phyloP scores from a whole-genome alignment of 139 green algal species.

The Coccomyxa sp. region DNA sequence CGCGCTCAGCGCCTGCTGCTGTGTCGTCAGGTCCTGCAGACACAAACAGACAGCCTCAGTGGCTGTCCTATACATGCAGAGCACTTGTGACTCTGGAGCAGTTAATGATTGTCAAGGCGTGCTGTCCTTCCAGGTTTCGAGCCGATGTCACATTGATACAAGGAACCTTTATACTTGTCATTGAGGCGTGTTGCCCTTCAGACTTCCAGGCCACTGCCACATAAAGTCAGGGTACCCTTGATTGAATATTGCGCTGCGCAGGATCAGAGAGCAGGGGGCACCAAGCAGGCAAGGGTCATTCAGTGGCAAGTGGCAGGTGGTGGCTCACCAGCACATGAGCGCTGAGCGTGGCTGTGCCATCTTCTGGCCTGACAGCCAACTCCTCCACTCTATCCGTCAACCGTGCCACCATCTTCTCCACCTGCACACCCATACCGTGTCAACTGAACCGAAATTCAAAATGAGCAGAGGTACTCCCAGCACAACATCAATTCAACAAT shows the following conservation, averaged over 20 bases:
- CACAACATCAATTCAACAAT: background rate
- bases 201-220: no score
- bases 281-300: background rate
- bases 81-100: background rate
- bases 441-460: no score
- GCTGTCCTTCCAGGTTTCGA: background rate
- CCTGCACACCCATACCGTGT: background rate
- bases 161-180: background rate
- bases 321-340: background rate
- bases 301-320: background rate
- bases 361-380: background rate
- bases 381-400: background rate
- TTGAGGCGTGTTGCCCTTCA: background rate
- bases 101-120: background rate
- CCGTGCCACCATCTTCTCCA: background rate
- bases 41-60: background rate
- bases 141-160: background rate
- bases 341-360: background rate
- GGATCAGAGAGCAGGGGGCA: background rate
- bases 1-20: background rate
- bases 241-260: background rate
- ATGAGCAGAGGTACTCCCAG: background rate
- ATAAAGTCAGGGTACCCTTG: background rate
- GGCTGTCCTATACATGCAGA: background rate
- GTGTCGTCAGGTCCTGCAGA: background rate